These are phyloP conservation scores for Solanum virginianum DNA, from an alignment of 257 asterid species.

Conservation along the genomic window DNA sequence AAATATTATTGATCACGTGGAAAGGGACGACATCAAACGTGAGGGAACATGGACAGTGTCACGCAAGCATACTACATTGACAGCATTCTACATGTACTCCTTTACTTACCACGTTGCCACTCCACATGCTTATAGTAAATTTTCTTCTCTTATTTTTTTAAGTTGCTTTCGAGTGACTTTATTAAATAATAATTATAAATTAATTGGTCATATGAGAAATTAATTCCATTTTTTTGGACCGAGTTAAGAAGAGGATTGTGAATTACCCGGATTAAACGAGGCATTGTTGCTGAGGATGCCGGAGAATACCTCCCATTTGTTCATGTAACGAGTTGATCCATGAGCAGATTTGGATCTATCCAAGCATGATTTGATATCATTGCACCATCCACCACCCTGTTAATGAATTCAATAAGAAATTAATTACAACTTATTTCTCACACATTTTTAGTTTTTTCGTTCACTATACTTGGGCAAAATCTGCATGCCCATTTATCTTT, in stretches of 20 bases:
- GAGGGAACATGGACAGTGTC: constrained; percentile 5
- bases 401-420: background rate
- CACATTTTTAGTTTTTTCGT: background rate
- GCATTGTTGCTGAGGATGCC: constrained; percentile 79
- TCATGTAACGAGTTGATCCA: constrained; percentile 72
- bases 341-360: constrained; percentile 67
- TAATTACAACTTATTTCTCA: background rate
- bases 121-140: background rate
- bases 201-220: background rate
- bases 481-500: background rate
- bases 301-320: constrained; percentile 40
- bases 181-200: background rate
- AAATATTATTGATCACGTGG: constrained; percentile 15
- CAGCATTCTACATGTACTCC: background rate
- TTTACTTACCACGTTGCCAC: background rate
- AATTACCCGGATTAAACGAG: constrained; percentile 63
- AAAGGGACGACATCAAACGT: constrained; percentile 7
- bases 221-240: accelerated
- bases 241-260: background rate
- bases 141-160: background rate
- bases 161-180: background rate
- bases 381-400: constrained; percentile 99
- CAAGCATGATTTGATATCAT: constrained; percentile 59
- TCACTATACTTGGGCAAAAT: background rate
- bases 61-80: background rate